Evolutionary conservation across 768 basidiomycete genomes (phyloP).

Genomic region (Tricholoma sp.): DNA sequence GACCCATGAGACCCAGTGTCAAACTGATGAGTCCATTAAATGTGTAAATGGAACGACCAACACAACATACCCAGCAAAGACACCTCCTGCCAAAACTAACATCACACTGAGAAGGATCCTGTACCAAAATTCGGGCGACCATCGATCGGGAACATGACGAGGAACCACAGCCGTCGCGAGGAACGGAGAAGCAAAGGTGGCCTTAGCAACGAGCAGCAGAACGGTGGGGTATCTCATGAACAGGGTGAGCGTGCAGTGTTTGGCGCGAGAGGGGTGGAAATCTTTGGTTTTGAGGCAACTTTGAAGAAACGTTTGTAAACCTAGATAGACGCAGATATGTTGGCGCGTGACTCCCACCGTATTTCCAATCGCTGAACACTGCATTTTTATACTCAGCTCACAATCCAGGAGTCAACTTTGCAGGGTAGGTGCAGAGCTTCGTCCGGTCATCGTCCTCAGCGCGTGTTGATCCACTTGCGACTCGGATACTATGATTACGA

Average conservation of each 20-base stretch:
- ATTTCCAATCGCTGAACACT: too few relatives aligned
- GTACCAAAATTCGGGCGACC: slow-evolving; percentile 67
- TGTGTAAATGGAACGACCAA: background rate
- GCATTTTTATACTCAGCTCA: background rate
- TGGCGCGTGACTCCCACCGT: background rate
- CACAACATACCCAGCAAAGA: slow-evolving; percentile 79
- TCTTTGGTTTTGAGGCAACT: background rate
- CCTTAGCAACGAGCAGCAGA: slow-evolving; percentile 4
- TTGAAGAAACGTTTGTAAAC: background rate
- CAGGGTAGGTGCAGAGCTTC: too few relatives aligned
- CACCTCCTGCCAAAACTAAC: slow-evolving; percentile 81
- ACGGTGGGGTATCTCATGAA: slow-evolving; percentile 11
- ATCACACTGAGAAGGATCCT: slow-evolving; percentile 61
- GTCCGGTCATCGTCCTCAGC: too few relatives aligned
- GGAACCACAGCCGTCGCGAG: background rate
- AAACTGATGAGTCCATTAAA: slow-evolving; percentile 40
- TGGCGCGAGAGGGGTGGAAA: background rate
- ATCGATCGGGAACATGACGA: slow-evolving; percentile 23
- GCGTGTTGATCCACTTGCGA: too few relatives aligned
- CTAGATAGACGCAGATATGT: background rate
- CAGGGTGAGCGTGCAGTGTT: background rate
- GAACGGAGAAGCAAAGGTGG: slow-evolving; percentile 9
- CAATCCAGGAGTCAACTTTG: too few relatives aligned
- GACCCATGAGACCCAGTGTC: slow-evolving; percentile 90
- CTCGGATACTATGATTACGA: too few relatives aligned